These are phyloP conservation scores for Letharia lupina DNA, from an alignment of 495 filamentous ascomycete species.

Conservation along the genomic window DNA sequence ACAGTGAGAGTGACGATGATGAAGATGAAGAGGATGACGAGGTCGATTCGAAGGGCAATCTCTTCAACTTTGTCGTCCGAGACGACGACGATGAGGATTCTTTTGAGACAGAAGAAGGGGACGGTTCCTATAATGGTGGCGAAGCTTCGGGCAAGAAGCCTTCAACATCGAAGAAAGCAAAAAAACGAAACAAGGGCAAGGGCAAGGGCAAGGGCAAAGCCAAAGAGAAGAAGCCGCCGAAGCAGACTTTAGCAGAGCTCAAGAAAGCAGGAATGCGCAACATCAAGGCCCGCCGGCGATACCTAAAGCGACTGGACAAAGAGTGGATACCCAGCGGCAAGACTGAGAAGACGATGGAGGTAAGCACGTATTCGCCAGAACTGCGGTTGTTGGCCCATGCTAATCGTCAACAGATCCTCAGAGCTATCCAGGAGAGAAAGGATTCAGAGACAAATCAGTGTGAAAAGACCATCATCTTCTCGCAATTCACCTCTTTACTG, in stretches of 20 bases:
- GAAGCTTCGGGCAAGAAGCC: slow-evolving; percentile 23
- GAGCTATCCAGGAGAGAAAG: slow-evolving; percentile 34
- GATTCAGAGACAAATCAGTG: slow-evolving; percentile 23
- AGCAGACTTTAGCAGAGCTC: slow-evolving; percentile 51
- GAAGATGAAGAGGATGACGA: slow-evolving; percentile 37
- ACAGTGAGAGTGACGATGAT: slow-evolving; percentile 29
- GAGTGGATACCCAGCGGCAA: slow-evolving; percentile 71
- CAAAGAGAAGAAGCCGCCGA: slow-evolving; percentile 32
- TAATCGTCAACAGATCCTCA: slow-evolving; percentile 39
- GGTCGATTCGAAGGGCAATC: slow-evolving; percentile 40
- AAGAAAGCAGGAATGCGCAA: slow-evolving; percentile 57
- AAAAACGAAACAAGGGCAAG: slow-evolving; percentile 38
- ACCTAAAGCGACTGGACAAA: slow-evolving; percentile 55
- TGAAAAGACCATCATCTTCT: slow-evolving; percentile 89
- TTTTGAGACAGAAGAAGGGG: slow-evolving; percentile 25
- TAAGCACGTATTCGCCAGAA: neutral
- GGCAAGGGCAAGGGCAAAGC: slow-evolving; percentile 38
- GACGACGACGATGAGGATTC: slow-evolving; percentile 38
- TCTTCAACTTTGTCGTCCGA: slow-evolving; percentile 51
- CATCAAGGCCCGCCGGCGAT: slow-evolving; percentile 54
- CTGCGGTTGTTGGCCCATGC: neutral
- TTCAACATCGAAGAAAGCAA: slow-evolving; percentile 24
- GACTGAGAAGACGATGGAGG: slow-evolving; percentile 61
- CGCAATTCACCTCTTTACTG: slow-evolving; percentile 82
- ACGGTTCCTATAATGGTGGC: slow-evolving; percentile 21